phyloP scores from a whole-genome alignment of 805 yeast species.

The Metschnikowia continentalis region DNA sequence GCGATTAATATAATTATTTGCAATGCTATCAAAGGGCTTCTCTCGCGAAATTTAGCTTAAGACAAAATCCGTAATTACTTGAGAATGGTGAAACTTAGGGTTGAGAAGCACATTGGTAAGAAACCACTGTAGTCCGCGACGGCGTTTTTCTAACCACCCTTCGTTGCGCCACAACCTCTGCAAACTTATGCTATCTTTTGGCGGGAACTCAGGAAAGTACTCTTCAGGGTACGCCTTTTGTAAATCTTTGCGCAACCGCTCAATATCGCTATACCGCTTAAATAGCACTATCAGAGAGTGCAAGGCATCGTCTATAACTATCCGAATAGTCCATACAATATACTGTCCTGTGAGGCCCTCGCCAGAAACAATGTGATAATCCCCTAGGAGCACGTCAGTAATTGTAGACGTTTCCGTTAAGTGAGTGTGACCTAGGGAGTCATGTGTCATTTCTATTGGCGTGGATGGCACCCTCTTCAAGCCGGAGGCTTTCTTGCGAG shows the following conservation, averaged over 20 bases:
- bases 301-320: conserved; percentile 33
- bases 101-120: conserved; percentile 51
- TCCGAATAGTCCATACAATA: conserved; percentile 37
- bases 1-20: not conserved
- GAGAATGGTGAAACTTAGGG: conserved; percentile 39
- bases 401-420: conserved; percentile 26
- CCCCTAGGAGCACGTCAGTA: conserved; percentile 41
- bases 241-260: conserved; percentile 39
- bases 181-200: conserved; percentile 42
- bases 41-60: conserved; percentile 7
- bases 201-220: conserved; percentile 49
- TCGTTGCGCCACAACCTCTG: conserved; percentile 35
- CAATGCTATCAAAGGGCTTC: not conserved
- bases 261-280: conserved; percentile 66
- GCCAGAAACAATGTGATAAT: conserved; percentile 35
- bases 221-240: conserved; percentile 34
- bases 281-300: conserved; percentile 44
- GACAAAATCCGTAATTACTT: conserved; percentile 40
- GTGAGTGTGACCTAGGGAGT: conserved; percentile 16
- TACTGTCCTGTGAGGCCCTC: conserved; percentile 32
- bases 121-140: conserved; percentile 59
- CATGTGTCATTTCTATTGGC: conserved; percentile 34
- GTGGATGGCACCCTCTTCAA: conserved; percentile 17
- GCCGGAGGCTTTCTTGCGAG: not conserved
- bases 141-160: conserved; percentile 49